A percentile compares a stretch with the other conserved stretches of the same genome.
Evolutionary conservation across 2,329 filamentous ascomycete species (phyloP).

Genomic region (Clathrospora elynae): DNA sequence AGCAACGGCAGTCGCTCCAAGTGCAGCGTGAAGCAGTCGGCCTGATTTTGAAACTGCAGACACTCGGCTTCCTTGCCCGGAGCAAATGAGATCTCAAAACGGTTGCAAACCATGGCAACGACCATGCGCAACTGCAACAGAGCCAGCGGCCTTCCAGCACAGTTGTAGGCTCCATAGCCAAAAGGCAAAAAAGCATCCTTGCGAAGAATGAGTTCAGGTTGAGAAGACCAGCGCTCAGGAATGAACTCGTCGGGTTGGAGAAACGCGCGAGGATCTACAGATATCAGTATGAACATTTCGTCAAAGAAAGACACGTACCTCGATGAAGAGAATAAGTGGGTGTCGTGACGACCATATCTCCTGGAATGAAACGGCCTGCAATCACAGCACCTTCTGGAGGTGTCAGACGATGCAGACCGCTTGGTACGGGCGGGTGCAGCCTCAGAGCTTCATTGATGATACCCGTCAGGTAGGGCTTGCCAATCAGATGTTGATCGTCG

Average conservation of each 20-base stretch:
- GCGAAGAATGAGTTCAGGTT: slow-evolving; percentile 17
- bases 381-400: slow-evolving; percentile 29
- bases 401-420: slow-evolving; percentile 27
- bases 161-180: slow-evolving; percentile 66
- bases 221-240: slow-evolving; percentile 20
- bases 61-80: slow-evolving; percentile 7
- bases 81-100: slow-evolving; percentile 13
- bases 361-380: slow-evolving; percentile 27
- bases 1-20: slow-evolving; percentile 13
- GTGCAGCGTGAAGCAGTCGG: slow-evolving; percentile 20
- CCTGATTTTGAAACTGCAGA: slow-evolving; percentile 15
- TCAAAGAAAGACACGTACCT: background rate
- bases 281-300: background rate
- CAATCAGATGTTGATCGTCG: slow-evolving; percentile 7
- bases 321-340: slow-evolving; percentile 20
- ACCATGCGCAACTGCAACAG: slow-evolving; percentile 22
- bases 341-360: slow-evolving; percentile 25
- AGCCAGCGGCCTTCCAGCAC: slow-evolving; percentile 17
- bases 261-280: slow-evolving; percentile 19
- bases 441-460: slow-evolving; percentile 28
- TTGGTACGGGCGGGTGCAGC: slow-evolving; percentile 25
- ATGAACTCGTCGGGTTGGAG: slow-evolving; percentile 22
- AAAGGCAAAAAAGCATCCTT: slow-evolving; percentile 70
- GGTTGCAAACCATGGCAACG: slow-evolving; percentile 11
- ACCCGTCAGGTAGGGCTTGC: slow-evolving; percentile 20